Evolutionary conservation across 2,329 filamentous ascomycete species (phyloP).

Genomic region (Endocalyx cinctus): DNA sequence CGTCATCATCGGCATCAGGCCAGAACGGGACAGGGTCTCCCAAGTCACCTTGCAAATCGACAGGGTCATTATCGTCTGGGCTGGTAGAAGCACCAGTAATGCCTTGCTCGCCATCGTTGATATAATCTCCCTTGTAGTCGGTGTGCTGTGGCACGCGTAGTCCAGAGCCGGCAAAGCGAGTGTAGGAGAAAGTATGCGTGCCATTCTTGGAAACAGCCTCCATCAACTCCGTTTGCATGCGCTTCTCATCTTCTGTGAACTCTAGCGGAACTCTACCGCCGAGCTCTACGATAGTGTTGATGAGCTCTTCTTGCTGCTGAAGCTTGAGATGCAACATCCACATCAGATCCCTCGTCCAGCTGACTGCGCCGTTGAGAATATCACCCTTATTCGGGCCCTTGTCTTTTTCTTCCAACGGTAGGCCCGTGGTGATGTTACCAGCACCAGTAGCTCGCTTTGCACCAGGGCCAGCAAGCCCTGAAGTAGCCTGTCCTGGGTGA

Average conservation of each 20-base stretch:
- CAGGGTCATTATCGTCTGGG: constrained; percentile 40
- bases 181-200: constrained; percentile 72
- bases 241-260: constrained; percentile 83
- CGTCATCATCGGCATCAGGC: constrained; percentile 67
- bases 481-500: constrained; percentile 73
- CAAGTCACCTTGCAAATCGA: constrained; percentile 39
- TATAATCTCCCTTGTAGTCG: constrained; percentile 77
- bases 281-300: constrained; percentile 66
- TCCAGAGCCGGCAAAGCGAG: constrained; percentile 75
- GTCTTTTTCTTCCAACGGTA: constrained; percentile 95
- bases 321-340: constrained; percentile 91
- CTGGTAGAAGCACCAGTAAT: constrained; percentile 45
- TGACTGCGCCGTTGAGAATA: constrained; percentile 93
- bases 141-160: constrained; percentile 91
- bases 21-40: constrained; percentile 55
- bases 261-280: constrained; percentile 77
- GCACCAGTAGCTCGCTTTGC: constrained; percentile 73
- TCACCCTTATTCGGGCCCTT: constrained; percentile 99
- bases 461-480: constrained; percentile 78
- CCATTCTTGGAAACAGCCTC: constrained; percentile 83
- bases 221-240: constrained; percentile 90
- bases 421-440: constrained; percentile 84
- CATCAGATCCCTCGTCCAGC: constrained; percentile 97
- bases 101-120: constrained; percentile 44
- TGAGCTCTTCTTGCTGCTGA: constrained; percentile 82